phyloP scores from a whole-genome alignment of 140 eudicot genomes.

The Erigeron philadelphicus region DNA sequence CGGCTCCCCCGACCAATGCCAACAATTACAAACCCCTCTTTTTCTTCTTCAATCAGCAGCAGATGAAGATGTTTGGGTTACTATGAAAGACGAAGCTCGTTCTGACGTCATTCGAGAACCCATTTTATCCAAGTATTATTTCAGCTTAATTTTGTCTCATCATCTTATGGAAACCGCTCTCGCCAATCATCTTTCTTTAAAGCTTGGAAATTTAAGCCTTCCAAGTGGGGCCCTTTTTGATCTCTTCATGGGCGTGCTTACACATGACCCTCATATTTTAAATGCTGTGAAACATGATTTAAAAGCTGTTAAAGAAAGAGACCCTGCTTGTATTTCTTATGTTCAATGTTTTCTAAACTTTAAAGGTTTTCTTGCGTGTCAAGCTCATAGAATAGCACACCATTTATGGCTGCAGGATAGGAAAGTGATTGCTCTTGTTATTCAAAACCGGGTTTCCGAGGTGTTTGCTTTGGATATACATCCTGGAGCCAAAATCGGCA shows the following conservation, averaged over 20 bases:
- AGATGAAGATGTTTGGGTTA: conserved; percentile 26
- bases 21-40: conserved; percentile 22
- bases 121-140: conserved; percentile 47
- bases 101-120: conserved; percentile 49
- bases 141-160: conserved; percentile 40
- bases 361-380: conserved; percentile 57
- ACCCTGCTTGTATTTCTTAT: conserved; percentile 59
- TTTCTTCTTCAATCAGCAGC: not conserved
- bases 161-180: conserved; percentile 39
- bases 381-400: conserved; percentile 57
- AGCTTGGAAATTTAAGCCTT: conserved; percentile 36
- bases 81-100: conserved; percentile 42
- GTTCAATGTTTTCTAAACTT: conserved; percentile 60
- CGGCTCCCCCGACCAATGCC: conserved; percentile 33
- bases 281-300: conserved; percentile 33
- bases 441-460: conserved; percentile 56
- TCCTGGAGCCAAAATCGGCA: conserved; percentile 57
- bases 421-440: conserved; percentile 36
- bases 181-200: conserved; percentile 40
- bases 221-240: conserved; percentile 35
- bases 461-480: conserved; percentile 60
- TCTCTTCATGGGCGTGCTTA: conserved; percentile 32
- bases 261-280: conserved; percentile 30
- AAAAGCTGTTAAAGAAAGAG: conserved; percentile 45
- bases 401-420: conserved; percentile 49